Percentiles rank a stretch among this genome's conserved stretches.
Conservation (phyloP, 2,329 filamentous ascomycete genomes). For the Xylariaceae sp. region DNA sequence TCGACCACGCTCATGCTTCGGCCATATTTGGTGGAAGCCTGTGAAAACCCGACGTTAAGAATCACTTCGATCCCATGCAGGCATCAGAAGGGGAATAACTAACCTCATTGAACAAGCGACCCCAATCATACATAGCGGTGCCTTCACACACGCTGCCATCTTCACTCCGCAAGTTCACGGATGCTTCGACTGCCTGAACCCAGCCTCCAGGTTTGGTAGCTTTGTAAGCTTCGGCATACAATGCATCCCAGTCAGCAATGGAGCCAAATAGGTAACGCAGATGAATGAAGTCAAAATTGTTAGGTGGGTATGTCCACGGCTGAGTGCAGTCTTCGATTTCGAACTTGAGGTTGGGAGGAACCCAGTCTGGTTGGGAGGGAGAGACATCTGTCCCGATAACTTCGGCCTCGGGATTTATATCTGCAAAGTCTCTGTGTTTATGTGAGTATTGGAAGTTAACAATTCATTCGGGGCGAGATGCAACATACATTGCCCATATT, state of each 20-base stretch:
- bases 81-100: conserved; percentile 31
- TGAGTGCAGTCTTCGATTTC: conserved; percentile 60
- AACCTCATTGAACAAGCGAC: conserved; percentile 36
- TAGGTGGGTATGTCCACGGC: conserved; percentile 39
- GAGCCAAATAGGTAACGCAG: conserved; percentile 52
- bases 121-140: conserved; percentile 24
- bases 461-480: too few species aligned
- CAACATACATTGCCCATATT: conserved; percentile 35
- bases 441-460: not conserved
- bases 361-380: conserved; percentile 55
- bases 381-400: conserved; percentile 56
- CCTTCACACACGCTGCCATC: conserved; percentile 19
- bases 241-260: conserved; percentile 50
- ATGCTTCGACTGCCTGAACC: conserved; percentile 16
- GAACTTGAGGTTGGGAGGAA: conserved; percentile 61
- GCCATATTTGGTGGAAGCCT: conserved; percentile 32
- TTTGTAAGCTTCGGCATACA: conserved; percentile 47
- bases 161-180: conserved; percentile 19
- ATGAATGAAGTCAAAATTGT: conserved; percentile 55
- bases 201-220: conserved; percentile 49
- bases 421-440: conserved; percentile 43
- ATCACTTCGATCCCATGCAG: not conserved
- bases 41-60: too few species aligned
- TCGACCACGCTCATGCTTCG: conserved; percentile 50
- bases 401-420: conserved; percentile 44